phyloP scores from a whole-genome alignment of 163 green algal species.

The Coccomyxa subellipsoidea region DNA sequence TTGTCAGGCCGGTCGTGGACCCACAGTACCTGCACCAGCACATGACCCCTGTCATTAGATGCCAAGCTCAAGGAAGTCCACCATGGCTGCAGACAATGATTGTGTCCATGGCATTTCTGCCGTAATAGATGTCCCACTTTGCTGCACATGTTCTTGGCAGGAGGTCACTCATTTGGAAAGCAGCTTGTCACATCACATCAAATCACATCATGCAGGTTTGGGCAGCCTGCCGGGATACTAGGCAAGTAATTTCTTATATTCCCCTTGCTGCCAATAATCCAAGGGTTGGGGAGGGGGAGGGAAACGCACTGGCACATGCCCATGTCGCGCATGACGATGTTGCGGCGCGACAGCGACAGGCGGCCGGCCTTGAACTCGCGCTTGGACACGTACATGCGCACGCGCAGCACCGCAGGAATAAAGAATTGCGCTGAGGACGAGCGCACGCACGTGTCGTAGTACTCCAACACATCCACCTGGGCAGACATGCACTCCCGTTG shows the following conservation, averaged over 20 bases:
- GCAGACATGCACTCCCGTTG: background rate
- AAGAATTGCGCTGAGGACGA: constrained; percentile 23
- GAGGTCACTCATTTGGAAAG: no score
- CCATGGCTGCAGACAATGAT: no score
- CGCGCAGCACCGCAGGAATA: constrained; percentile 56
- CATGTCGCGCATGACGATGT: constrained; percentile 55
- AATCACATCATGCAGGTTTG: no score
- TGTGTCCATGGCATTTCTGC: no score
- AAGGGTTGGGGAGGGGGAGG: background rate
- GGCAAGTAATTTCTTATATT: no score
- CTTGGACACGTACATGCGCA: constrained; percentile 40
- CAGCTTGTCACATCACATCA: no score
- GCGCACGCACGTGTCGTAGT: constrained; percentile 47
- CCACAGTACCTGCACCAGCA: constrained; percentile 61
- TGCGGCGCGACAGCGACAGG: constrained; percentile 45
- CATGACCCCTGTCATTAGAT: no score
- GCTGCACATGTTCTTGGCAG: no score
- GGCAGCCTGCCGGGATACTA: no score
- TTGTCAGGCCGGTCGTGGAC: constrained; percentile 42
- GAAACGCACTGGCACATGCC: constrained; percentile 36
- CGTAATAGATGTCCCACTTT: no score
- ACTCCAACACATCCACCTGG: constrained; percentile 50
- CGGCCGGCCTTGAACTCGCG: background rate
- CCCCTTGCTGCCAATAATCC: no score
- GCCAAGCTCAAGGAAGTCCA: no score